Evolutionary conservation across 106 monocot genomes (phyloP), one percentile per base, ranked within the genome.

Genomic region (Iris macrosiphon): DNA sequence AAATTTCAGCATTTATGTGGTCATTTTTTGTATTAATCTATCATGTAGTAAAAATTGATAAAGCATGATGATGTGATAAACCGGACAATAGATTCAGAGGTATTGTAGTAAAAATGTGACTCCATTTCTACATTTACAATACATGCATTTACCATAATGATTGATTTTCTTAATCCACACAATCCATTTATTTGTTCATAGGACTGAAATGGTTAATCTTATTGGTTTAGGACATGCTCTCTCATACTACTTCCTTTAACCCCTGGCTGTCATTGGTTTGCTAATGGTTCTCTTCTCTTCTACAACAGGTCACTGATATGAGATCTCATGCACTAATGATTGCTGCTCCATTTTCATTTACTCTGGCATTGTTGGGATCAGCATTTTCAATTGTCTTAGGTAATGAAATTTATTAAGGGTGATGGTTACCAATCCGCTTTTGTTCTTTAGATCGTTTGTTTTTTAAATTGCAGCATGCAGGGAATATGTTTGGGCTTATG

Each of bases 401-500:
- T 77, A 60, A 71, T 39, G 1, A 26, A 52, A 6, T 64, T 45
- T 56, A 6, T 40, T 2, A n/a, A n/a, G n/a, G n/a, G n/a, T 68
- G 1, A 8, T 19, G 15, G 3, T 14, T 9, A 24, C 27, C 6
- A n/a, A 34, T 45, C 33, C 14, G 3, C 8, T 23, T 4, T 17
- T 16, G 27, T 45, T 38, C 39, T 57, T 42, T 3, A 13, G 10
- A 47, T 49, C n/a, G n/a, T n/a, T 27, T 31, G 32, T 26, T 38
- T 2, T 19, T 25, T 41, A 40, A 40, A 22, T 23, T 77, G 39
- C 71, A 77, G 78, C 72, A 63, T 45, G 41, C 50, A 78, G n/a
- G 20, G 72, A 72, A 32, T 78, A 78, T 61, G 62, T 70, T 45
- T 78, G 78, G 78, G 67, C 62, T 30, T 78, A 72, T 52, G 66